Conservation (phyloP, 345 rosid species). For the Pistacia integerrima region DNA sequence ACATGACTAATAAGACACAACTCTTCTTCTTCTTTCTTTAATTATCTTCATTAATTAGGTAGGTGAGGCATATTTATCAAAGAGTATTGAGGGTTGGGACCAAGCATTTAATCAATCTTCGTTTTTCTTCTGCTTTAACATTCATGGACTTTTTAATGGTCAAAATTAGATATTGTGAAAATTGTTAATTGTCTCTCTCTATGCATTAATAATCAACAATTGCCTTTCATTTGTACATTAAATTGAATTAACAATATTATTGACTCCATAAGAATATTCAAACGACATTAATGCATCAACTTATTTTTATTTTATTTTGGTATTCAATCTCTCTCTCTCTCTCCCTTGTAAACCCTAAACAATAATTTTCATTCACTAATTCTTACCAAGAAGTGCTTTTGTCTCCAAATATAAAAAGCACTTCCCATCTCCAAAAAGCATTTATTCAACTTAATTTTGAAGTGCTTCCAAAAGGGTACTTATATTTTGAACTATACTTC, state of each 20-base stretch:
- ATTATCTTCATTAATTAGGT: not conserved
- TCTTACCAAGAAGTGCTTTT: not conserved
- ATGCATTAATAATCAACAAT: too few relatives aligned
- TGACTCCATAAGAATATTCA: not conserved
- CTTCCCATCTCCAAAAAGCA: not conserved
- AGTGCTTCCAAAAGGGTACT: too few relatives aligned
- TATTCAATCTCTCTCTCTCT: too few relatives aligned
- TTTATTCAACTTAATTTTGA: too few relatives aligned
- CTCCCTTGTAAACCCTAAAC: not conserved
- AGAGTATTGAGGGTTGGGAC: not conserved
- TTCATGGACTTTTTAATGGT: not conserved
- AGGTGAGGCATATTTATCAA: conserved; percentile 12
- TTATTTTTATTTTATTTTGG: not conserved
- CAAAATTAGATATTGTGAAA: not conserved
- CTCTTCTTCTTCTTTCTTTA: too few relatives aligned
- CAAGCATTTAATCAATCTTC: not conserved
- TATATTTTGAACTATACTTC: too few relatives aligned
- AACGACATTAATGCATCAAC: not conserved
- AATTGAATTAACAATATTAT: not conserved
- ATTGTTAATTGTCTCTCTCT: not conserved
- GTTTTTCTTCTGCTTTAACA: too few relatives aligned
- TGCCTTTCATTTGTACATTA: not conserved
- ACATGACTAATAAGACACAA: not conserved
- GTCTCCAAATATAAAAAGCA: not conserved
- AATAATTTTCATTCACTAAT: not conserved